Base-by-base conservation (phyloP, 2,329 filamentous ascomycete genomes). In the Keithomyces neogunnii region DNA sequence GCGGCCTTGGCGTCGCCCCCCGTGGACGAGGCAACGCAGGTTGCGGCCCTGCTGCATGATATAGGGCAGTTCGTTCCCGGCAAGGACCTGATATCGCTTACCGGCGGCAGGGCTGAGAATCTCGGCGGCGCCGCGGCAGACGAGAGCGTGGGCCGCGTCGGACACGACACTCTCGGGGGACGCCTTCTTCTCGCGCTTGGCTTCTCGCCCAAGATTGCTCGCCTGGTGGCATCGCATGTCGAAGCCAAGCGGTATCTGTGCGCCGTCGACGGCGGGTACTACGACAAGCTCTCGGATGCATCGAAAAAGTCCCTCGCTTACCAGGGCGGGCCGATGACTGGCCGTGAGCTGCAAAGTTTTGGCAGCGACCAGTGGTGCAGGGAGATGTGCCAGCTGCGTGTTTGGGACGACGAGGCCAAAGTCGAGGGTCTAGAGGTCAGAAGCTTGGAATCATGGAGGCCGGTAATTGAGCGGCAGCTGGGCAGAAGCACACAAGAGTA, bases 11-110 rank as follows among this genome's bases (percentile, higher is more conserved):
- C 50, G 2, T 48, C 51, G 4, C 55, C 56, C 10, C 42, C 55
- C 8, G 56, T 56, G n/a, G 56, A 58, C 44, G 55, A 58, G 39
- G 48, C 47, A 7, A 58, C 56, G 3, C 56, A 55, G n/a, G 49
- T 58, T 35, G 56, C 56, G n/a, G 56, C 56, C 3, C 53, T 58
- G 4, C 53, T 58, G 2, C 56, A 58, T 38, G 56, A 58, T 39
- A 54, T 58, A 43, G 56, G 56, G 19, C 56, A 58, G 26, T 58
- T 52, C 39, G 48, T 50, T 7, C 56, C 56, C 2, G 53, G 54
- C 2, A 43, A 42, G 30, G 53, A 58, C 40, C 53, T 58, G 3
- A 43, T 48, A 33, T 10, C 35, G 3, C 36, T 55, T n/a, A 56
- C 47, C 9, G 48, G 51, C 11, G 50, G 51, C 26, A 38, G 47